Base-by-base conservation (phyloP, 345 rosid species). In the Populus tremula region DNA sequence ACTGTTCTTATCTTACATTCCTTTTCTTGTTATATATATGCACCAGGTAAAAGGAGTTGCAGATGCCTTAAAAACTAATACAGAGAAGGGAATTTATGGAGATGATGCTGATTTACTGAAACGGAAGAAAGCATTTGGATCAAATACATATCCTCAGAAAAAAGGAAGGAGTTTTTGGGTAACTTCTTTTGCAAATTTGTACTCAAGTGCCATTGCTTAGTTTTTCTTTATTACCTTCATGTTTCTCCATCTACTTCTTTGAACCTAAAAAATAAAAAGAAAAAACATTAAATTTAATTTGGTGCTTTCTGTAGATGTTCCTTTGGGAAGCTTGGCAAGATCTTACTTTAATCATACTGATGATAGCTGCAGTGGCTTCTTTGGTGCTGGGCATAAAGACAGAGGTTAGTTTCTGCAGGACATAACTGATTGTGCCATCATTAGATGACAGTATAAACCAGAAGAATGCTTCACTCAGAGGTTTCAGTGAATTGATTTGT, bases 271-370 rank as follows among this genome's bases (percentile, higher is more conserved):
- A 9, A 16, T 49, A 45, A 43, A 27, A 62, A 29, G 5, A 38
- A 43, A 9, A 1, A 18, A 20, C 2, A 16, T 41, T n/a, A n/a
- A 74, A 43, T 16, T 17, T 43, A 20, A 38, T 14, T 77, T 21
- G 33, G 33, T 81, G 33, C 56, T 84, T 82, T 61, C 69, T 18
- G 63, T 77, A 94, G 99, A 90, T 86, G 88, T 96, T 96, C 90
- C 97, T 93, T 61, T 93, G 98, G 98, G 99, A 96, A 86, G 99
- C 99, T 67, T 96, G 98, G 96, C 99, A 93, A 87, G 99, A 96
- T 88, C 86, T 96, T 77, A 92, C 90, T 66, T 92, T 96, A 35
- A 89, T 96, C 79, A 94, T 96, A 86, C 86, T 96, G 90, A 94
- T 92, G 78, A 77, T 94, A 63, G 98, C 99, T 9, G 99, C 99